phyloP scores from a whole-genome alignment of 2,329 filamentous ascomycete genomes.

The Neofusicoccum sp. region DNA sequence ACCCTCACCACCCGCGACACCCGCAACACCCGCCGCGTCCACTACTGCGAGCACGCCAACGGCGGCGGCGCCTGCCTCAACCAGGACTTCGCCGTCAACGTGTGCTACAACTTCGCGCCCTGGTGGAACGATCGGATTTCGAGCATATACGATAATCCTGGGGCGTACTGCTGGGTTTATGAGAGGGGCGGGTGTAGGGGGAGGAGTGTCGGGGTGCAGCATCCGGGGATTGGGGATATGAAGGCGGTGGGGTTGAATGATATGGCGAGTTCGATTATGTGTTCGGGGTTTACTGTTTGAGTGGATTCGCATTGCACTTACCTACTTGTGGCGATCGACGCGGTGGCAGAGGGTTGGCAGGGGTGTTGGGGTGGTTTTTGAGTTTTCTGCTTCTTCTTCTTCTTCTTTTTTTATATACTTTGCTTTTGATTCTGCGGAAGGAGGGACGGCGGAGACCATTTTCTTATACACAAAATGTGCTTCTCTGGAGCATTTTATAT shows the following conservation, averaged over 20 bases:
- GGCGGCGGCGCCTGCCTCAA: not conserved
- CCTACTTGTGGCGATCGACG: too few species aligned
- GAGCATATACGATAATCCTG: not conserved
- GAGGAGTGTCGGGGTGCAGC: accelerated
- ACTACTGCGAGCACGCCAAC: conserved; percentile 3
- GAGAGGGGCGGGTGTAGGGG: not conserved
- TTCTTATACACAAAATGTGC: too few species aligned
- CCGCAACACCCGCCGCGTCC: not conserved
- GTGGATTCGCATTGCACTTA: too few species aligned
- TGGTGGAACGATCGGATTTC: not conserved
- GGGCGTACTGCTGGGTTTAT: not conserved
- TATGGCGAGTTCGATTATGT: not conserved
- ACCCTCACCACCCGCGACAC: not conserved
- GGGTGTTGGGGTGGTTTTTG: too few species aligned
- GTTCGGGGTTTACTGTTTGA: not conserved
- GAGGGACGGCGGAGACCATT: too few species aligned
- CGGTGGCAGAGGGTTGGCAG: too few species aligned
- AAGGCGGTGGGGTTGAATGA: not conserved
- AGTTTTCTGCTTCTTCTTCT: too few species aligned
- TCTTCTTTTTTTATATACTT: too few species aligned
- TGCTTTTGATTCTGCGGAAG: too few species aligned
- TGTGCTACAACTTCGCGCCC: not conserved
- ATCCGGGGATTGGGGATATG: not conserved
- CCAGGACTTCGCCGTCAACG: not conserved
- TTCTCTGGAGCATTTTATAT: too few species aligned